phyloP scores from a whole-genome alignment of 2,329 filamentous ascomycete genomes.

The Niveomyces coronatus region DNA sequence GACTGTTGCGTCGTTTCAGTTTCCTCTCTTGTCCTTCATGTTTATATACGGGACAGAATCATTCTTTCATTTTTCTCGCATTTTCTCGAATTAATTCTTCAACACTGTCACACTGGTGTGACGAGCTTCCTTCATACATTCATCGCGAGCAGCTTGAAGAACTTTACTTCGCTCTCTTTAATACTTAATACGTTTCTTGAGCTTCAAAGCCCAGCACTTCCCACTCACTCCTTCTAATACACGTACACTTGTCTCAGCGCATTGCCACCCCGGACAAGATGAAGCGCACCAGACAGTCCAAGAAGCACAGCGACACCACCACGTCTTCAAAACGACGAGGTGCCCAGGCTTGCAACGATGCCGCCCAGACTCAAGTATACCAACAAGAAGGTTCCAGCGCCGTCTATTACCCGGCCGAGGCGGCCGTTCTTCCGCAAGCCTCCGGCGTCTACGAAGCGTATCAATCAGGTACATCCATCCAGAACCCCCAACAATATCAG shows the following conservation, averaged over 20 bases:
- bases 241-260: too few species aligned
- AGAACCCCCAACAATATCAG: slow-evolving; percentile 1
- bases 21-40: background rate
- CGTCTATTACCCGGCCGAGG: background rate
- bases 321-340: slow-evolving; percentile 1
- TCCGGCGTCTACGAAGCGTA: slow-evolving; percentile 4
- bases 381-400: background rate
- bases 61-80: background rate
- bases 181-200: slow-evolving; percentile 2
- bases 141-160: slow-evolving; percentile 1
- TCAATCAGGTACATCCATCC: background rate
- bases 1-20: too few species aligned
- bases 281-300: slow-evolving; percentile 5
- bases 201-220: too few species aligned
- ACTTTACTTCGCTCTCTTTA: background rate
- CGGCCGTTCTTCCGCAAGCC: background rate
- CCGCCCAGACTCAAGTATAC: slow-evolving; percentile 4
- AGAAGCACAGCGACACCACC: slow-evolving; percentile 5
- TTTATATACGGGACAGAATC: too few species aligned
- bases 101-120: slow-evolving; percentile 3
- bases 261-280: too few species aligned
- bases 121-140: background rate
- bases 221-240: too few species aligned
- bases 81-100: background rate
- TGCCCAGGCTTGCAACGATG: slow-evolving; percentile 1